Evolutionary conservation across 768 basidiomycete species (phyloP), one percentile per base, ranked within the genome.

Genomic region (Russula sp.): DNA sequence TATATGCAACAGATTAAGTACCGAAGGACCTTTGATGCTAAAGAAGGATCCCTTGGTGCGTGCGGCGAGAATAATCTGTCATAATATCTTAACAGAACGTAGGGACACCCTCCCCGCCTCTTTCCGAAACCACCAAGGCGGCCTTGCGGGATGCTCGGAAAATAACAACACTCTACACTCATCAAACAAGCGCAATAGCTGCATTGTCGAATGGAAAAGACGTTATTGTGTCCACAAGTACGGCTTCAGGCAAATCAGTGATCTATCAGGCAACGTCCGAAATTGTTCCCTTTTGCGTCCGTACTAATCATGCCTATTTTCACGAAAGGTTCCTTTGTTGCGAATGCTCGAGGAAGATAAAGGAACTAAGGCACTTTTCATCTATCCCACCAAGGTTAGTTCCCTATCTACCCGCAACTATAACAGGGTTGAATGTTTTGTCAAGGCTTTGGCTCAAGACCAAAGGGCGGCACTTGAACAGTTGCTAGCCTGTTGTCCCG

Each of bases 211-310:
- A 72, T 57, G 82, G 83, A 8, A 81, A 81, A 60, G 79, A 92
- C 73, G 91, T 94, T 28, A 90, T 95, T 40, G 89, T 94, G 32
- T 94, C 92, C 5, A 95, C 93, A 0, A 88, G 87, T 67, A 96
- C 94, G 9, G 92, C 93, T 8, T 93, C 91, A 5, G 92, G 92
- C 3, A 94, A 93, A 76, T 92, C 90, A 75, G 76, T 92, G 16
- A 91, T 93, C 49, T 94, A 92, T 73, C 91, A 93, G 78, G 90
- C 87, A 62, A 36, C 4, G 70, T 57, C 24, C 5, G n/a, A 24
- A 30, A 46, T 18, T 18, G 18, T 49, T 11, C n/a, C 18, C 52
- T 52, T 55, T n/a, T 20, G 30, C 5, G 53, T 24, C 32, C 46
- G 18, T 30, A 38, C 51, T 7, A 3, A 48, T 36, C 30, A 40